Conservation (phyloP, 192 early-diverging fungal species). For the Coemansia sp. region DNA sequence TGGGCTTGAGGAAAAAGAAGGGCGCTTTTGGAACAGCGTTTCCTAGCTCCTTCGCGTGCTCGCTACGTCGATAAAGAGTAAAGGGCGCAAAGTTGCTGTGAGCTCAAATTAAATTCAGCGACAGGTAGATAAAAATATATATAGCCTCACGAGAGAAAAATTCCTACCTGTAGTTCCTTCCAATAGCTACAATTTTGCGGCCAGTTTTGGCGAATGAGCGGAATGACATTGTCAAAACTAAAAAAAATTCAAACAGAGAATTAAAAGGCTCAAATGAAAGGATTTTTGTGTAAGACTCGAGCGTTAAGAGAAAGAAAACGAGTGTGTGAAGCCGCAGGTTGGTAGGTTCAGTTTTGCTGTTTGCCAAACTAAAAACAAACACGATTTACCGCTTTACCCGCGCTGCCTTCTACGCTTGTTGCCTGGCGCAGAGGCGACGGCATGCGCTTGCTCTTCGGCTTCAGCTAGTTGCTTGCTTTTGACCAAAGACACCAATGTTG, state of each 20-base stretch:
- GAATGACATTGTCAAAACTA: constrained; percentile 20
- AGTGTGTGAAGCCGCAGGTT: too few species aligned
- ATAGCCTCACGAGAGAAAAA: too few species aligned
- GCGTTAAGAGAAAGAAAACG: too few species aligned
- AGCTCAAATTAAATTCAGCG: too few species aligned
- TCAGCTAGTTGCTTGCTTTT: background rate
- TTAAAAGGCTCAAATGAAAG: background rate
- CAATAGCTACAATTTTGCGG: constrained; percentile 92
- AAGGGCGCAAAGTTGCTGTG: background rate
- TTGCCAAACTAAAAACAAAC: background rate
- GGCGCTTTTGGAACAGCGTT: constrained; percentile 87
- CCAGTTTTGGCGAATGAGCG: constrained; percentile 54
- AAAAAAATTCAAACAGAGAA: background rate
- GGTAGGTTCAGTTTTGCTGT: too few species aligned
- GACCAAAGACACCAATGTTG: background rate
- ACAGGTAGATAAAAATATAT: too few species aligned
- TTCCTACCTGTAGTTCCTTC: constrained; percentile 79
- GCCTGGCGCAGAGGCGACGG: background rate
- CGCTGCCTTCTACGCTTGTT: constrained; percentile 10
- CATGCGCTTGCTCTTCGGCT: background rate
- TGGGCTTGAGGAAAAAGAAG: constrained; percentile 94
- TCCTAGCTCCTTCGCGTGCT: constrained; percentile 92
- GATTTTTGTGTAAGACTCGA: too few species aligned
- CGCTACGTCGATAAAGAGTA: constrained; percentile 50
- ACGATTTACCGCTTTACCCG: background rate